These are phyloP conservation scores for Sphaerulina populicola DNA, from an alignment of 2,329 filamentous ascomycete genomes.

Conservation along the genomic window DNA sequence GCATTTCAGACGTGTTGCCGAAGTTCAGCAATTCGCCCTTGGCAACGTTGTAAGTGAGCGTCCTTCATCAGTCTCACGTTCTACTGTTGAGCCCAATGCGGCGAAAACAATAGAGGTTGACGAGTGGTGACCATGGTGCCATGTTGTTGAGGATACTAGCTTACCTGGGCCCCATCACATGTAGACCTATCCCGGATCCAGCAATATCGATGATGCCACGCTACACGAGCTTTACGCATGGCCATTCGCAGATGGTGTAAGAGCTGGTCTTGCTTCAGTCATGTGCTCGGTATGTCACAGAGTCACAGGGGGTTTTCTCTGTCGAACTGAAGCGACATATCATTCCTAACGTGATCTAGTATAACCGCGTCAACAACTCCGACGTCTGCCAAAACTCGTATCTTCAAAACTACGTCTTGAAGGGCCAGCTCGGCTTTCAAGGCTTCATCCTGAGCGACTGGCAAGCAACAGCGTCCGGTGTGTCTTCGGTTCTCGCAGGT, in stretches of 20 bases:
- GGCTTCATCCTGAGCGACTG: constrained; percentile 45
- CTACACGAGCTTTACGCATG: constrained; percentile 38
- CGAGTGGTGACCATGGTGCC: too few relatives aligned
- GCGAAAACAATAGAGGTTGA: too few relatives aligned
- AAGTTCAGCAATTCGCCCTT: constrained; percentile 49
- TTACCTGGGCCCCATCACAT: too few relatives aligned
- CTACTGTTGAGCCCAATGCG: too few relatives aligned
- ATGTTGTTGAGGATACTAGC: too few relatives aligned
- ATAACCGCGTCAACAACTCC: constrained; percentile 45
- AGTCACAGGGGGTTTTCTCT: too few relatives aligned
- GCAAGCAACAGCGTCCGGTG: constrained; percentile 27
- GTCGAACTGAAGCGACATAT: too few relatives aligned
- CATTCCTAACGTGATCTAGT: constrained; percentile 40
- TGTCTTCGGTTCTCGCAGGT: constrained; percentile 26
- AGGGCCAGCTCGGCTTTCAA: constrained; percentile 47
- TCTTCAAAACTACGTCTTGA: constrained; percentile 58
- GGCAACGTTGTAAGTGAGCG: constrained; percentile 23
- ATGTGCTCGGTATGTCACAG: constrained; percentile 50
- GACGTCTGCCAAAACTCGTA: constrained; percentile 61
- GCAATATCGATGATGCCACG: constrained; percentile 56
- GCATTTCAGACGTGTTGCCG: constrained; percentile 53
- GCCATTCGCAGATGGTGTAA: constrained; percentile 45
- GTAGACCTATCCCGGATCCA: constrained; percentile 34
- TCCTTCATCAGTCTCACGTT: too few relatives aligned
- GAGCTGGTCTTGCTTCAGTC: constrained; percentile 42